Conservation (phyloP, 805 yeast genomes). For the Zygosaccharomyces gambellarensis region DNA sequence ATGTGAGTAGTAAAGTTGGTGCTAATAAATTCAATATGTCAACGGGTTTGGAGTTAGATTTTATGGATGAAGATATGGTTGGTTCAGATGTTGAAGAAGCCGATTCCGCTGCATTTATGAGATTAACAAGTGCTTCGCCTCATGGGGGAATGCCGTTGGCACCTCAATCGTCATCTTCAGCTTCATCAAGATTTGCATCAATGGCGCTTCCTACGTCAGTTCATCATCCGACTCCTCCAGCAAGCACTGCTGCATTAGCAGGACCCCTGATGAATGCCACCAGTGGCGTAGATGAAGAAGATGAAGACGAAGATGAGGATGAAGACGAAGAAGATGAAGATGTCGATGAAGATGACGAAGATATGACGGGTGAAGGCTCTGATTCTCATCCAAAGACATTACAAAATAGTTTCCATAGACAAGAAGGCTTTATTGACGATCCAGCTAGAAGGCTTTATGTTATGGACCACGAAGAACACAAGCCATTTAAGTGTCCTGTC, state of each 20-base stretch:
- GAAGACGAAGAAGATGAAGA: conserved; percentile 25
- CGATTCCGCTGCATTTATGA: conserved; percentile 13
- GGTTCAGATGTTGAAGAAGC: conserved; percentile 14
- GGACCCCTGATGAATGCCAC: conserved; percentile 14
- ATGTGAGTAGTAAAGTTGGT: conserved; percentile 20
- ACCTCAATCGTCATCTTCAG: conserved; percentile 1
- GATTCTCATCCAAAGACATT: conserved; percentile 13
- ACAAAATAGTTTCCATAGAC: conserved; percentile 13
- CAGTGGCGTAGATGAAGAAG: conserved; percentile 14
- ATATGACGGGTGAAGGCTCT: conserved; percentile 16
- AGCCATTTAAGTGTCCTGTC: conserved; percentile 96
- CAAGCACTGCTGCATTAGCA: conserved; percentile 10
- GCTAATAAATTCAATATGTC: conserved; percentile 11
- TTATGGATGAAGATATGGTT: conserved; percentile 23
- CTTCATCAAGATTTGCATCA: conserved; percentile 10
- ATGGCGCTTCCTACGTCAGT: conserved; percentile 9
- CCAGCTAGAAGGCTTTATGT: conserved; percentile 94
- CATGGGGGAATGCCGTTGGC: conserved; percentile 3
- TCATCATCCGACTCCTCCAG: conserved; percentile 17
- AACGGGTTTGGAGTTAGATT: conserved; percentile 20
- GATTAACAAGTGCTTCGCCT: conserved; percentile 9
- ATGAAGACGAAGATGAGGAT: conserved; percentile 25
- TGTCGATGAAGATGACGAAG: conserved; percentile 25
- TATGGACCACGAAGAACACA: conserved; percentile 83
- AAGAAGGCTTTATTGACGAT: conserved; percentile 83